A percentile compares a stretch with the other conserved stretches of the same genome.
These are phyloP conservation scores for Pinguiococcus pyrenoidosus DNA, from an alignment of 108 stramenopile genomes.

Conservation along the genomic window DNA sequence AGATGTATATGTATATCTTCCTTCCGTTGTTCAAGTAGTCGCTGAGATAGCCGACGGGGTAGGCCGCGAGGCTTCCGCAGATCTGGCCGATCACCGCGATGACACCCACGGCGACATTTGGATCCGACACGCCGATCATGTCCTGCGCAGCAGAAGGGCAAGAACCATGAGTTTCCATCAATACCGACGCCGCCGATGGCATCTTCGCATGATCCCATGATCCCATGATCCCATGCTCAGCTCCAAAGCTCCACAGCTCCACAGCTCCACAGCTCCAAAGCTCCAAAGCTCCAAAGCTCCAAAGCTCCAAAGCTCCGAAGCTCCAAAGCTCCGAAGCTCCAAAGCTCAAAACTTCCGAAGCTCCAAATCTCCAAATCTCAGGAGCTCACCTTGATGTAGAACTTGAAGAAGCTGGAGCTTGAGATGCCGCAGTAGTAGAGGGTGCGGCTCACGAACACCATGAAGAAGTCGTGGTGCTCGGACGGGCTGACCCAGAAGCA, in stretches of 20 bases:
- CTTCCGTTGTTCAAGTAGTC: constrained; percentile 23
- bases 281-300: no score
- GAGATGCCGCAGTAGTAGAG: constrained; percentile 55
- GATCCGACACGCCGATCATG: constrained; percentile 25
- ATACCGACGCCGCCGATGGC: no score
- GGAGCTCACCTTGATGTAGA: constrained; percentile 31
- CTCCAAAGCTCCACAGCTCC: no score
- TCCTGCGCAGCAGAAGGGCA: no score
- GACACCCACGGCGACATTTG: background rate
- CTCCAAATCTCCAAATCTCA: no score
- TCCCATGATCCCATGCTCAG: no score
- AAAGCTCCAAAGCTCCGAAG: no score
- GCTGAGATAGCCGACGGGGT: constrained; percentile 2
- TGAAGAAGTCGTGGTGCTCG: constrained; percentile 42
- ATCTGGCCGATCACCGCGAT: constrained; percentile 3
- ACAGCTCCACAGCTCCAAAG: no score
- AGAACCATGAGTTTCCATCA: no score
- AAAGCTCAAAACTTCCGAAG: no score
- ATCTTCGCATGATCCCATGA: no score
- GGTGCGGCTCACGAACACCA: constrained; percentile 44
- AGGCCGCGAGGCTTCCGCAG: background rate
- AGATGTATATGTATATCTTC: constrained; percentile 45
- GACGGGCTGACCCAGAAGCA: constrained; percentile 35
- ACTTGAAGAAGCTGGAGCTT: constrained; percentile 42
- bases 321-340: no score